A percentile compares a stretch with the other conserved stretches of the same genome.
Conservation (phyloP, 352 stramenopile species). For the Saprolegnia parasitica region DNA sequence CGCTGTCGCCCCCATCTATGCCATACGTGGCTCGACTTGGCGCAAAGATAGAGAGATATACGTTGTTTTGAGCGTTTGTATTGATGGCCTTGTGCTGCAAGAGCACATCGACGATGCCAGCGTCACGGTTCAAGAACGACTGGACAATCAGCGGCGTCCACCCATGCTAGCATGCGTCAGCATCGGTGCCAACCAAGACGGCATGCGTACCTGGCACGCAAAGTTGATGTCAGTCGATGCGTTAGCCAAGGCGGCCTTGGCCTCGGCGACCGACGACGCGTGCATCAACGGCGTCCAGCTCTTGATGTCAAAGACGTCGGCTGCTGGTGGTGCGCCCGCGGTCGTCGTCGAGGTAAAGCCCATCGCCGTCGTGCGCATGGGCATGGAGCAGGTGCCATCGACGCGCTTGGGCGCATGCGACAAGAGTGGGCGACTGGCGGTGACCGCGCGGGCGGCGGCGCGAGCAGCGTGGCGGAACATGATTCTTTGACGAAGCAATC, state of each 20-base stretch:
- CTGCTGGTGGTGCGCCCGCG: not conserved
- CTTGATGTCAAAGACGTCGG: conserved; percentile 20
- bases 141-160: conserved; percentile 27
- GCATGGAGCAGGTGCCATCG: too few relatives aligned
- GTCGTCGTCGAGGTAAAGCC: not conserved
- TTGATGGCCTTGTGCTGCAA: not conserved
- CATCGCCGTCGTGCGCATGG: not conserved
- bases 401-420: too few relatives aligned
- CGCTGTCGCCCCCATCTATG: conserved; percentile 24
- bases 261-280: conserved; percentile 4
- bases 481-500: not conserved
- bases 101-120: conserved; percentile 16
- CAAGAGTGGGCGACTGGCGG: not conserved
- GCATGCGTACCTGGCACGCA: not conserved
- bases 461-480: not conserved
- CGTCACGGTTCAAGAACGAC: conserved; percentile 17
- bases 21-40: not conserved
- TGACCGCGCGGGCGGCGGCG: not conserved
- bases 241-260: not conserved
- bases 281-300: conserved; percentile 16
- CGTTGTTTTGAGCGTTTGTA: conserved; percentile 19
- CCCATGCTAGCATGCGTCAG: conserved; percentile 8
- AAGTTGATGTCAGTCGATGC: conserved; percentile 7
- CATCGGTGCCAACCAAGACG: not conserved
- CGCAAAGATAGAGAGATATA: not conserved